Percentiles rank a stretch among this genome's conserved stretches.
Evolutionary conservation across 768 basidiomycete genomes (phyloP).

Genomic region (Mycena indigotica): DNA sequence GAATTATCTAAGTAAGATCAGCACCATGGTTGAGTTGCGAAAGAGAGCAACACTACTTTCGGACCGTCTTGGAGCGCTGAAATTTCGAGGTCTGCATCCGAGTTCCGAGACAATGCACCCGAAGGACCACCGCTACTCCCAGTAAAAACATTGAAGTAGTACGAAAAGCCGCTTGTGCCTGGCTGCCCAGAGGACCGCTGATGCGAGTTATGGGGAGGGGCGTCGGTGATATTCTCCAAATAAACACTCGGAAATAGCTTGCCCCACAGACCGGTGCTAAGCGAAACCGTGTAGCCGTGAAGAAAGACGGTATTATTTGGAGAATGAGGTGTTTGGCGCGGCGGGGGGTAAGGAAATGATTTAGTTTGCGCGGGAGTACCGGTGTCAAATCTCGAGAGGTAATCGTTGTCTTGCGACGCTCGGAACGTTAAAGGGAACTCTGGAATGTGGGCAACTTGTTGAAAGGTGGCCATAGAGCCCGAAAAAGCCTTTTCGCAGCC

Average conservation of each 20-base stretch:
- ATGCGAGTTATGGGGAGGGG: background rate
- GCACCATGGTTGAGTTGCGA: background rate
- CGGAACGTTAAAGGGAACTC: background rate
- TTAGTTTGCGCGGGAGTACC: conserved; percentile 1
- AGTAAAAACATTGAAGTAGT: background rate
- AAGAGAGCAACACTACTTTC: background rate
- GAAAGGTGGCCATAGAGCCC: conserved; percentile 21
- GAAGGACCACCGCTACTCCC: background rate
- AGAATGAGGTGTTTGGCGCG: background rate
- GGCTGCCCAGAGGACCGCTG: background rate
- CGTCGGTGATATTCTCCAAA: background rate
- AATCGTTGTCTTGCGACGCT: background rate
- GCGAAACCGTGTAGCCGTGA: conserved; percentile 10
- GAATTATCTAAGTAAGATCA: background rate
- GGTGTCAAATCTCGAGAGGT: background rate
- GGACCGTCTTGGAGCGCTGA: background rate
- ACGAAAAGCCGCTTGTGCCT: background rate
- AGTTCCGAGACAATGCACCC: background rate
- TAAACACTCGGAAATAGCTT: conserved; percentile 4
- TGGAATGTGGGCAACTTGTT: background rate
- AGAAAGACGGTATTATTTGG: conserved; percentile 10
- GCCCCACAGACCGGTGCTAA: conserved; percentile 7
- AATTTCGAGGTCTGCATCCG: background rate
- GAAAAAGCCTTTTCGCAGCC: conserved; percentile 22
- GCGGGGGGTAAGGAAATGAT: background rate